A percentile compares a stretch with the other conserved stretches of the same genome.
Evolutionary conservation across 345 rosid genomes (phyloP).

Genomic region (Salix udensis): DNA sequence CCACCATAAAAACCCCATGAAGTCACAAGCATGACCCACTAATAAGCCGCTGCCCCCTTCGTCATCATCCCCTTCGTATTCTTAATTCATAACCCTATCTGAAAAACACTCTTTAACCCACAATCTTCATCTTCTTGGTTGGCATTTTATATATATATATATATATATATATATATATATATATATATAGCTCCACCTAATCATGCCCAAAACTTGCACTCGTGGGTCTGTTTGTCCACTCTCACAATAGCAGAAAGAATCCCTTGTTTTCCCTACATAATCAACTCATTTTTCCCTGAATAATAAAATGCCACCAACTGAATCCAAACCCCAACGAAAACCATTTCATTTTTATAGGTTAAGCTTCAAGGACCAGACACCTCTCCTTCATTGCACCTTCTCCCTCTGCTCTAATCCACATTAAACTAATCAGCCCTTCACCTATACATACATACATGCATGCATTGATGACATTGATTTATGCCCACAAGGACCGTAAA

Average conservation of each 20-base stretch:
- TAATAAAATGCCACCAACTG: background rate
- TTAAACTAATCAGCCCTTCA: background rate
- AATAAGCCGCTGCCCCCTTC: background rate
- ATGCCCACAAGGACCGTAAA: background rate
- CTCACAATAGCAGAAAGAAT: constrained; percentile 10
- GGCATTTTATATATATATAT: too few relatives aligned
- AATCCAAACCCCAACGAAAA: background rate
- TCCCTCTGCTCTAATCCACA: background rate
- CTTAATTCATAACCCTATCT: constrained; percentile 6
- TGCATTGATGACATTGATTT: background rate
- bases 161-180: too few relatives aligned
- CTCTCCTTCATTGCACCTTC: background rate
- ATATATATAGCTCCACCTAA: too few relatives aligned
- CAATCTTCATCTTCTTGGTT: background rate
- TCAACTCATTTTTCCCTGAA: background rate
- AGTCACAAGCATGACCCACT: background rate
- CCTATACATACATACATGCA: background rate
- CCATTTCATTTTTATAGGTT: background rate
- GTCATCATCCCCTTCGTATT: background rate
- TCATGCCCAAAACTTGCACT: background rate
- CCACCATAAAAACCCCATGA: background rate
- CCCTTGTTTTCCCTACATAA: background rate
- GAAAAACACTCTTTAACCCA: constrained; percentile 8
- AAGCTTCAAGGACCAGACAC: background rate
- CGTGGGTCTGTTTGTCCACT: constrained; percentile 4